Conservation (phyloP, 352 stramenopile species). For the Globisporangium perplexum region DNA sequence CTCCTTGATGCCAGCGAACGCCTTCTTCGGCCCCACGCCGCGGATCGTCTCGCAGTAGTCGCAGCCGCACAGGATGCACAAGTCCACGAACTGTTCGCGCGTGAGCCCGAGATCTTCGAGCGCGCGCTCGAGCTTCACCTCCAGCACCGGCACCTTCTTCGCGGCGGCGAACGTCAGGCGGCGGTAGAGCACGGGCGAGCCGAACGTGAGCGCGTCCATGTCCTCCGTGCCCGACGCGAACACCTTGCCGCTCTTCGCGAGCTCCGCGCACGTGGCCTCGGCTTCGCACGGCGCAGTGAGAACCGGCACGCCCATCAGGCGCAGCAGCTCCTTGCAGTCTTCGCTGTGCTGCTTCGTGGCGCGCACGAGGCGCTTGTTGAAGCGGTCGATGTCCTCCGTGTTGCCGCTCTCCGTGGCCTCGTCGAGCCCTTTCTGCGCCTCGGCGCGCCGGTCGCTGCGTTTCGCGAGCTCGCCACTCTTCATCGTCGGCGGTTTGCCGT, state of each 20-base stretch:
- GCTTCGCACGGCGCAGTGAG: slow-evolving; percentile 97
- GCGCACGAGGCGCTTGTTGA: slow-evolving; percentile 89
- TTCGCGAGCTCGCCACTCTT: slow-evolving; percentile 97
- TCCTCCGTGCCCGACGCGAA: slow-evolving; percentile 97
- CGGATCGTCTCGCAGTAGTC: slow-evolving; percentile 99
- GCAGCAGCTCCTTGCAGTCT: slow-evolving; percentile 91
- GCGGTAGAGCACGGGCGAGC: slow-evolving; percentile 93
- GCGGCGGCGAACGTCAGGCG: slow-evolving; percentile 84
- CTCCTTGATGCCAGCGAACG: slow-evolving; percentile 95
- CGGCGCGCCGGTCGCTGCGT: slow-evolving; percentile 85
- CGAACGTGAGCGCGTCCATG: slow-evolving; percentile 99
- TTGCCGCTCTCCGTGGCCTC: slow-evolving; percentile 80
- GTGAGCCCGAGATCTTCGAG: slow-evolving; percentile 92
- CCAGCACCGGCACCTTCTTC: slow-evolving; percentile 89
- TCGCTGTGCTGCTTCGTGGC: slow-evolving; percentile 91
- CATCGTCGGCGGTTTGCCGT: slow-evolving; percentile 97
- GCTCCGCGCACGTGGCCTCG: slow-evolving; percentile 95
- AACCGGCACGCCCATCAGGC: slow-evolving; percentile 96
- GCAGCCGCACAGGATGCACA: slow-evolving; percentile 98
- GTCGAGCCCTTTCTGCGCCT: slow-evolving; percentile 84
- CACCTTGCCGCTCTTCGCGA: slow-evolving; percentile 91
- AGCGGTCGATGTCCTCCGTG: slow-evolving; percentile 91
- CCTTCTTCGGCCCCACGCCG: slow-evolving; percentile 97
- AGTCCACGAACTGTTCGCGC: slow-evolving; percentile 96
- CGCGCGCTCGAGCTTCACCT: slow-evolving; percentile 89